Evolutionary conservation across 179 eudicot species (phyloP).

Genomic region (Patellifolia procumbens): DNA sequence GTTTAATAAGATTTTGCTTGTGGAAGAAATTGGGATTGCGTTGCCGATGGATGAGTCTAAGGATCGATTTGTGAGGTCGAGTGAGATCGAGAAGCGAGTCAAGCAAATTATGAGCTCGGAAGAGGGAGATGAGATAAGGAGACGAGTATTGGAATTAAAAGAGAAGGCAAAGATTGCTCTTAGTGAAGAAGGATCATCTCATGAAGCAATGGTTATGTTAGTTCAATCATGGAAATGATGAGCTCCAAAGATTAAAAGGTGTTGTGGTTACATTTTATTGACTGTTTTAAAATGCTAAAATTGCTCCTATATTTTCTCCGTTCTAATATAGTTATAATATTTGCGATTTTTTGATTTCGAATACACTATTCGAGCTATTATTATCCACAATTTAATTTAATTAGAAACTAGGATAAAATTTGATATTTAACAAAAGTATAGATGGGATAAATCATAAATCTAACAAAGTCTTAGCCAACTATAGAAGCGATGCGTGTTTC

Average conservation of each 20-base stretch:
- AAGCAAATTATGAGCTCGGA: slow-evolving; percentile 14
- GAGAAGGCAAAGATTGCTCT: not conserved
- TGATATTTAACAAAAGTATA: too few relatives aligned
- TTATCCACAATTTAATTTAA: too few relatives aligned
- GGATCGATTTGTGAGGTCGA: slow-evolving; percentile 28
- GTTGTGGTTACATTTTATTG: not conserved
- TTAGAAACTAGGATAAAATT: too few relatives aligned
- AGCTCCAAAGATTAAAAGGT: not conserved
- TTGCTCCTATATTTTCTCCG: too few relatives aligned
- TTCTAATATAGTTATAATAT: too few relatives aligned
- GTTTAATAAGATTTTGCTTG: slow-evolving; percentile 31
- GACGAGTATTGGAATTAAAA: not conserved
- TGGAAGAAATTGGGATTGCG: slow-evolving; percentile 41
- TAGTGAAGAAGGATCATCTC: slow-evolving; percentile 10
- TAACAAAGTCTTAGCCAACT: too few relatives aligned
- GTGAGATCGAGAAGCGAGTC: slow-evolving; percentile 15
- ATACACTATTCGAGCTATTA: too few relatives aligned
- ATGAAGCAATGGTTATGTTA: not conserved
- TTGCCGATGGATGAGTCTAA: slow-evolving; percentile 26
- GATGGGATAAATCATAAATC: too few relatives aligned
- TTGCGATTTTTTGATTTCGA: too few relatives aligned
- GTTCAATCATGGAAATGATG: slow-evolving; percentile 7
- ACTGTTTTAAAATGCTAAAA: too few relatives aligned
- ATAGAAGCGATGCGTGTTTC: too few relatives aligned
- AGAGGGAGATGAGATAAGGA: slow-evolving; percentile 7